Conservation (phyloP, 1,284 basidiomycete genomes). For the Ustilago shanxiensis region DNA sequence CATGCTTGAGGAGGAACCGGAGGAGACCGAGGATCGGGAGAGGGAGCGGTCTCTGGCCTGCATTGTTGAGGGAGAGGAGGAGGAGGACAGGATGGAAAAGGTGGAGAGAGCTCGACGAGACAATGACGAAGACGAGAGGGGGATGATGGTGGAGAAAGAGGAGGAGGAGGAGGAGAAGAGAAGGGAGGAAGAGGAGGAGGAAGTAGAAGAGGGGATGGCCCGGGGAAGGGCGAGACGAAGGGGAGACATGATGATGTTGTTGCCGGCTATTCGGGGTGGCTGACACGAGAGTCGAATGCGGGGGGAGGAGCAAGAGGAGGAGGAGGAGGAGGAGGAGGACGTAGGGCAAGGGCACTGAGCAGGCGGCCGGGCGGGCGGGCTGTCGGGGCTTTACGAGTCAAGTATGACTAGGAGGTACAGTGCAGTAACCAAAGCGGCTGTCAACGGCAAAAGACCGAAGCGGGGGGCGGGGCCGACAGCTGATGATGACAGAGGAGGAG, state of each 20-base stretch:
- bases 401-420: too few species aligned
- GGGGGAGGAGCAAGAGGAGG: conserved; percentile 5
- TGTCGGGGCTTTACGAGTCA: not conserved
- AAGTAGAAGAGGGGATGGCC: conserved; percentile 16
- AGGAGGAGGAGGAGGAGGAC: conserved; percentile 2
- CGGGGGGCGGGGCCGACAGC: not conserved
- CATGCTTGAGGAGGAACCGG: conserved; percentile 33
- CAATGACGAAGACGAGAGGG: not conserved
- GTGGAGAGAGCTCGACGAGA: conserved; percentile 19
- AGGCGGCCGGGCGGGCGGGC: too few species aligned
- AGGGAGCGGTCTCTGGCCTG: conserved; percentile 23
- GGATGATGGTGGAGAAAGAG: conserved; percentile 9
- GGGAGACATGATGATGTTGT: conserved; percentile 25
- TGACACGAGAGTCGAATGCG: not conserved
- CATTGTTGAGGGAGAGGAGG: conserved; percentile 19
- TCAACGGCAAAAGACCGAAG: not conserved
- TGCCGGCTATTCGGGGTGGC: not conserved
- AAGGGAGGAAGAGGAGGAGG: conserved; percentile 10
- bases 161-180: conserved; percentile 4
- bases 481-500: not conserved
- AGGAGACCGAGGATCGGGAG: conserved; percentile 34
- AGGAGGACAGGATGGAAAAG: conserved; percentile 23
- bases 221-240: conserved; percentile 36
- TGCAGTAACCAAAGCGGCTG: not conserved
- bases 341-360: not conserved